Percentiles rank a stretch among this genome's conserved stretches.
These are phyloP conservation scores for Ophiocordyceps australis DNA, from an alignment of 2,329 filamentous ascomycete genomes.

Conservation along the genomic window DNA sequence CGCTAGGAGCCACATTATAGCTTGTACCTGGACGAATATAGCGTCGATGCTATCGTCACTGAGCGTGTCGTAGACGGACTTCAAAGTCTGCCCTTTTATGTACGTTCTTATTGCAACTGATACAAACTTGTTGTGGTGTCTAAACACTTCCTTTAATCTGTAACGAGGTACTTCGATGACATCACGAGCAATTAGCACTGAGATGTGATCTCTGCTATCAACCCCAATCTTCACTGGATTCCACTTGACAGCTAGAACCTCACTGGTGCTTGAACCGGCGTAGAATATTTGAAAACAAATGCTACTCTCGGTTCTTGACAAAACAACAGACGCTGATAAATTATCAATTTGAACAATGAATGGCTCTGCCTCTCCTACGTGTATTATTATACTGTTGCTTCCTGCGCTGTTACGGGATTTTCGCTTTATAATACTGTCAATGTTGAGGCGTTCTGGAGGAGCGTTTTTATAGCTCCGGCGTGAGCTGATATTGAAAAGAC, in stretches of 20 bases:
- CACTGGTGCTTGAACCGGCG: neutral
- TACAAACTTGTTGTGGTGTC: neutral
- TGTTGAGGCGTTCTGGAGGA: neutral
- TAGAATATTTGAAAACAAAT: neutral
- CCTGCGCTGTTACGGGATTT: neutral
- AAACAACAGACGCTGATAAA: neutral
- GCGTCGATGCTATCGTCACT: neutral
- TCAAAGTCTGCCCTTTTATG: neutral
- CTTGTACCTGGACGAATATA: neutral
- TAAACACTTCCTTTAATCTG: neutral
- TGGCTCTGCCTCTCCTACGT: neutral
- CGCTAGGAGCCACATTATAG: neutral
- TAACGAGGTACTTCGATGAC: neutral
- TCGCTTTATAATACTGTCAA: neutral
- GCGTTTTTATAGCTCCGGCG: neutral
- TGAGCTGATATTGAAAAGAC: conserved; percentile 1
- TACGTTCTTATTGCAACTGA: neutral
- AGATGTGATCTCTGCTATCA: neutral
- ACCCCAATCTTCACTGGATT: neutral
- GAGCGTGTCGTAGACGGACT: neutral
- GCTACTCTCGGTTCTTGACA: neutral
- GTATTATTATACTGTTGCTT: neutral
- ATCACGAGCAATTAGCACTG: neutral
- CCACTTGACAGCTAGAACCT: neutral
- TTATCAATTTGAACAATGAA: neutral